These are phyloP conservation scores for Panellus pusillus DNA, from an alignment of 768 basidiomycete genomes.

Conservation along the genomic window DNA sequence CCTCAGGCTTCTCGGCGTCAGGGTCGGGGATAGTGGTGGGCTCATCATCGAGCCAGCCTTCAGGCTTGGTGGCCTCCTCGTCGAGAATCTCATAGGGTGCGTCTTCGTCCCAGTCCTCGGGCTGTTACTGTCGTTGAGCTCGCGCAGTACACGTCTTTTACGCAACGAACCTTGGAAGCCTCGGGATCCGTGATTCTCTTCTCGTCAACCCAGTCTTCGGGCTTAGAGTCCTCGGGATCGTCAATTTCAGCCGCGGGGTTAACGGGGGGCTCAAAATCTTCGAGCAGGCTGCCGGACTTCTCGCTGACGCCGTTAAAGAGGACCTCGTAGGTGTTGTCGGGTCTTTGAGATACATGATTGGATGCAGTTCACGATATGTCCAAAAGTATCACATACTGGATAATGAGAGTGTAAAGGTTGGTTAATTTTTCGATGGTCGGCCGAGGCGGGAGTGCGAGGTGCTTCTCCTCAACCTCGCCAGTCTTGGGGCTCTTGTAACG, in stretches of 20 bases:
- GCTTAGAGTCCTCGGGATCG: conserved; percentile 89
- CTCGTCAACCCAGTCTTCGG: conserved; percentile 88
- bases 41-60: conserved; percentile 95
- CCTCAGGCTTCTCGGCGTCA: conserved; percentile 92
- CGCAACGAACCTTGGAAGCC: conserved; percentile 66
- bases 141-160: neutral
- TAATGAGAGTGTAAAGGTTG: conserved; percentile 91
- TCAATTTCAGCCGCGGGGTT: conserved; percentile 94
- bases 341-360: conserved; percentile 43
- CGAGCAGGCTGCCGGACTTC: conserved; percentile 80
- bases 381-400: conserved; percentile 62
- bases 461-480: conserved; percentile 96
- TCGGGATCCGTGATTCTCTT: conserved; percentile 84
- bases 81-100: conserved; percentile 92
- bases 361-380: neutral
- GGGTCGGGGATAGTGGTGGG: conserved; percentile 82
- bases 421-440: conserved; percentile 89
- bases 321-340: conserved; percentile 93
- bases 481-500: conserved; percentile 93
- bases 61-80: conserved; percentile 85
- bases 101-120: conserved; percentile 97
- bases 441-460: conserved; percentile 76
- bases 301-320: conserved; percentile 84
- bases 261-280: conserved; percentile 91
- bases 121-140: conserved; percentile 41